These are phyloP conservation scores for Backusella psychrophila DNA, from an alignment of 192 early-diverging fungal species.

Conservation along the genomic window DNA sequence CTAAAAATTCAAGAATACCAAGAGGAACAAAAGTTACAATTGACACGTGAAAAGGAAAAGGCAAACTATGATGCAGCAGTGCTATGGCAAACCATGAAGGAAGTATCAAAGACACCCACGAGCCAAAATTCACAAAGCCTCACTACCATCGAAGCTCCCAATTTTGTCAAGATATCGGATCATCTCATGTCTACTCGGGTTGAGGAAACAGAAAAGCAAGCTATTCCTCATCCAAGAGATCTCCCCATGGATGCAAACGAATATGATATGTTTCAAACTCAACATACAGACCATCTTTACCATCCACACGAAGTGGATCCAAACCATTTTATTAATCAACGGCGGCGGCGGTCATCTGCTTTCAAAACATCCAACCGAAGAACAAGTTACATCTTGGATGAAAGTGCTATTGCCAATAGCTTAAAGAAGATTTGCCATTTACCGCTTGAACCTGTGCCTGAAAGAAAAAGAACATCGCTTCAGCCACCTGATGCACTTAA, in stretches of 20 bases:
- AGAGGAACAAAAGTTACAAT: conserved; percentile 1
- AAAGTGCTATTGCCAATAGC: background rate
- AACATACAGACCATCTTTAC: background rate
- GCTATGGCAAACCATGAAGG: conserved; percentile 18
- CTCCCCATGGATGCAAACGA: background rate
- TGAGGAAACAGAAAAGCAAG: background rate
- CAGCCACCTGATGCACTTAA: background rate
- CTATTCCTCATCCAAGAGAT: background rate
- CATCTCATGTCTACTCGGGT: background rate
- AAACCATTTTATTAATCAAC: background rate
- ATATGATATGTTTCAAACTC: background rate
- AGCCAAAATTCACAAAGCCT: background rate
- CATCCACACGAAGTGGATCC: background rate
- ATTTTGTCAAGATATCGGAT: background rate
- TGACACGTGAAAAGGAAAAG: conserved; percentile 4
- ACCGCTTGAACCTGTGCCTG: background rate
- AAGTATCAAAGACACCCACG: background rate
- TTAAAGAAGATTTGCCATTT: background rate
- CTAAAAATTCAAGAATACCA: conserved; percentile 7
- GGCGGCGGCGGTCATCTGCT: background rate
- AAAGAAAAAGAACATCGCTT: background rate
- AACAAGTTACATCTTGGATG: conserved; percentile 4
- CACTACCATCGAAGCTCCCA: background rate
- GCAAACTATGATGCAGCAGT: background rate
- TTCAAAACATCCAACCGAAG: conserved; percentile 1